phyloP scores from a whole-genome alignment of 2,329 filamentous ascomycete genomes.

The Fusarium veterinarium region DNA sequence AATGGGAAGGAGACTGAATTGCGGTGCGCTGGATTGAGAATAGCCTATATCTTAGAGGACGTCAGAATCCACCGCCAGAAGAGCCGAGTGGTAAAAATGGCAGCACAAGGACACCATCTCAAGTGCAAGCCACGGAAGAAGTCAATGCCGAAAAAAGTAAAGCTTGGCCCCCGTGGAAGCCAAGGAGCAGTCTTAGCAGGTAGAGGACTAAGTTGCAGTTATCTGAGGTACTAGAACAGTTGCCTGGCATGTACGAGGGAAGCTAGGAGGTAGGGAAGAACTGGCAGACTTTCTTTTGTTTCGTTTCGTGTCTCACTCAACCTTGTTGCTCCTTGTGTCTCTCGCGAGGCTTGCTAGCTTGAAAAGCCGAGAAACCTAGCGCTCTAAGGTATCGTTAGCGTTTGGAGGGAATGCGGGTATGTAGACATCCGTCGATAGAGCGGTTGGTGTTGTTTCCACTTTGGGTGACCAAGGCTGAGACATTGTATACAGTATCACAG shows the following conservation, averaged over 20 bases:
- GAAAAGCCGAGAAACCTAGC: not conserved
- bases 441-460: constrained; percentile 6
- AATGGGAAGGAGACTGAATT: constrained; percentile 8
- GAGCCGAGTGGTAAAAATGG: not conserved
- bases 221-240: not conserved
- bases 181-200: not conserved
- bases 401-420: constrained; percentile 30
- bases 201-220: not conserved
- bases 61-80: constrained; percentile 6
- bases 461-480: constrained; percentile 8
- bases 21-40: constrained; percentile 25
- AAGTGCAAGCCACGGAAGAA: constrained; percentile 11
- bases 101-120: constrained; percentile 3
- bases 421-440: constrained; percentile 19
- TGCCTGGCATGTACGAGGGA: not conserved
- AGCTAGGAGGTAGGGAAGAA: not conserved
- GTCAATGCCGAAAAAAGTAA: constrained; percentile 8
- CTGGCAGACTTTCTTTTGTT: constrained; percentile 18
- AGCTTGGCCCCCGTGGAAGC: not conserved
- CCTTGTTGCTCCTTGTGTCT: constrained; percentile 21
- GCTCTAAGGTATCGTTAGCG: constrained; percentile 6
- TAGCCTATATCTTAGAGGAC: constrained; percentile 16
- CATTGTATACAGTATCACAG: constrained; percentile 25
- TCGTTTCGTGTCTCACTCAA: constrained; percentile 31
- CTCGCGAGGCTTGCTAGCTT: constrained; percentile 34